phyloP scores from a whole-genome alignment of 2,329 filamentous ascomycete species.

The Raffaelea deltoideospora region DNA sequence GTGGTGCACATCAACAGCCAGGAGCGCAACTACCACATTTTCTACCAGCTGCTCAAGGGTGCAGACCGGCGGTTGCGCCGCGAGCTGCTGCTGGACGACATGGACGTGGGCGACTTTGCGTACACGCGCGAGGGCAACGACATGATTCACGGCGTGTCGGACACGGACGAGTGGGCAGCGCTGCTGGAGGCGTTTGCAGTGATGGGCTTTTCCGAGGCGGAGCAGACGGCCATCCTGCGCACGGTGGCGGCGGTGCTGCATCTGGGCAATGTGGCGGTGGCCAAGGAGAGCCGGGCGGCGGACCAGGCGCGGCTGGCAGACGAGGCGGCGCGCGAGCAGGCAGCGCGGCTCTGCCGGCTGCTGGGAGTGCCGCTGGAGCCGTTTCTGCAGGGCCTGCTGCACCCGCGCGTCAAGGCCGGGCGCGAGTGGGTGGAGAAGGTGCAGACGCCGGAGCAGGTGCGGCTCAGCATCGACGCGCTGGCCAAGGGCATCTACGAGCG shows the following conservation, averaged over 20 bases:
- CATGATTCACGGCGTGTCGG: slow-evolving; percentile 77
- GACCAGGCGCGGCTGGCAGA: slow-evolving; percentile 71
- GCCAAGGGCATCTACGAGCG: slow-evolving; percentile 97
- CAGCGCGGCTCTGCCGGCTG: slow-evolving; percentile 65
- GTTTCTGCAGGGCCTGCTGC: slow-evolving; percentile 77
- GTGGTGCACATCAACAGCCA: slow-evolving; percentile 78
- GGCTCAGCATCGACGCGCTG: slow-evolving; percentile 75
- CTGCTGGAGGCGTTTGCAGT: slow-evolving; percentile 85
- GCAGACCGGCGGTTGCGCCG: slow-evolving; percentile 59
- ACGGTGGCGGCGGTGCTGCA: slow-evolving; percentile 88
- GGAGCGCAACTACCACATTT: slow-evolving; percentile 93
- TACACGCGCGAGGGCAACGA: slow-evolving; percentile 90
- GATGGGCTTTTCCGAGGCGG: slow-evolving; percentile 81
- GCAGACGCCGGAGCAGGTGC: slow-evolving; percentile 92
- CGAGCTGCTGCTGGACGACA: slow-evolving; percentile 58
- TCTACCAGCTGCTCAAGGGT: slow-evolving; percentile 87
- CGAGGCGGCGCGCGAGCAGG: slow-evolving; percentile 54
- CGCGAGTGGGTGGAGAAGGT: slow-evolving; percentile 98
- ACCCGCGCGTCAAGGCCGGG: slow-evolving; percentile 88
- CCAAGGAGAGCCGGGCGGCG: slow-evolving; percentile 77
- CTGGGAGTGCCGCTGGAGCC: slow-evolving; percentile 72
- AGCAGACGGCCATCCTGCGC: slow-evolving; percentile 68
- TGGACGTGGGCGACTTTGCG: slow-evolving; percentile 73
- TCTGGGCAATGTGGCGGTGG: slow-evolving; percentile 77
- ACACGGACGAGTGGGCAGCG: slow-evolving; percentile 76